Evolutionary conservation across 2,329 filamentous ascomycete genomes (phyloP).

Genomic region (Teratosphaeria gauchensis): DNA sequence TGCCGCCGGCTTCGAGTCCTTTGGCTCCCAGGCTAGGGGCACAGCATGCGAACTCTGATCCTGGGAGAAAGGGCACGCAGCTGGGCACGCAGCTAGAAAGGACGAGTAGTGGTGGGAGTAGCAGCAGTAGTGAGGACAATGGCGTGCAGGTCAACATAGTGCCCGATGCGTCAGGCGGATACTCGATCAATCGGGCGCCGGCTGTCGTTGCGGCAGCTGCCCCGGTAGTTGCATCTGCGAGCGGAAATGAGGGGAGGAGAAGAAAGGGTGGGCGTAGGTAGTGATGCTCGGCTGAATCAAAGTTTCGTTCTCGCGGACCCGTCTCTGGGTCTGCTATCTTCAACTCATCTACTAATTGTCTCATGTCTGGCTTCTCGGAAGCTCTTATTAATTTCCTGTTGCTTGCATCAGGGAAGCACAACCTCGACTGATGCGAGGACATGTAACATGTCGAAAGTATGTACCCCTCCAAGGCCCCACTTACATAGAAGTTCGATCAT

Average conservation of each 20-base stretch:
- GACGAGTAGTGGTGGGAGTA: background rate
- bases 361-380: no score
- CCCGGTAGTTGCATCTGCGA: background rate
- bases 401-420: no score
- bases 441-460: no score
- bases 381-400: no score
- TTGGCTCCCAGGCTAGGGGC: constrained; percentile 9
- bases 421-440: no score
- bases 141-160: constrained; percentile 22
- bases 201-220: constrained; percentile 5
- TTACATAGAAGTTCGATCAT: background rate
- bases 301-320: background rate
- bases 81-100: constrained; percentile 13
- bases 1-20: constrained; percentile 16
- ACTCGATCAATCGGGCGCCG: constrained; percentile 10
- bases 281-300: background rate
- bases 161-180: constrained; percentile 15
- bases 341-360: background rate
- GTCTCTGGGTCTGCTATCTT: background rate
- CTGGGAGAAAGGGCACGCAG: constrained; percentile 12
- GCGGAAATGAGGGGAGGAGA: constrained; percentile 13
- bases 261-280: constrained; percentile 13
- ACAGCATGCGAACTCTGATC: constrained; percentile 8
- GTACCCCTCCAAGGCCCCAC: background rate
- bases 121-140: constrained; percentile 17